Conservation (phyloP, 2,329 filamentous ascomycete species). For the Neonectria hederae region DNA sequence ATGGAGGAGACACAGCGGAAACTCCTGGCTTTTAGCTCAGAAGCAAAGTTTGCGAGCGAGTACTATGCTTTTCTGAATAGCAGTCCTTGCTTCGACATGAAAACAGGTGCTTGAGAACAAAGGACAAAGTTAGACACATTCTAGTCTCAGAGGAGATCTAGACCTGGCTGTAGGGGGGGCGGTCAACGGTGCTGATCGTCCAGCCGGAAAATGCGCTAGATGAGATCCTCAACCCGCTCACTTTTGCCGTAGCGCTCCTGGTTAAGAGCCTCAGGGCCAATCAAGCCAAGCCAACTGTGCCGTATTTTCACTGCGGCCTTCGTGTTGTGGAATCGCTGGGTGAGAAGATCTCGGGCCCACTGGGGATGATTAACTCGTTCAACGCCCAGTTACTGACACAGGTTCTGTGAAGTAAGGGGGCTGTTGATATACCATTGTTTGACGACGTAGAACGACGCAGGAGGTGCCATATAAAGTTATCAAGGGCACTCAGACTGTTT, state of each 20-base stretch:
- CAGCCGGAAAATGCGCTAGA: background rate
- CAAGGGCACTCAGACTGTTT: background rate
- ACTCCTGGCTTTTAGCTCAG: too few species aligned
- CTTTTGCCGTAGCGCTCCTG: background rate
- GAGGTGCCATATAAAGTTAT: background rate
- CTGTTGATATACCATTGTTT: background rate
- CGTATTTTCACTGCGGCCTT: background rate
- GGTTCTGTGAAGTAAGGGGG: background rate
- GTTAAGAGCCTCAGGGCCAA: background rate
- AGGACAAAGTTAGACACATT: background rate
- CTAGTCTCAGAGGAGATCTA: background rate
- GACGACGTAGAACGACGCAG: background rate
- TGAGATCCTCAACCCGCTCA: background rate
- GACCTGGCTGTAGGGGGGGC: background rate
- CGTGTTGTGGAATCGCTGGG: background rate
- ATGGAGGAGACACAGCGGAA: too few species aligned
- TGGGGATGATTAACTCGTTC: background rate
- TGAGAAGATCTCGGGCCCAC: background rate
- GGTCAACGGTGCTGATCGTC: background rate
- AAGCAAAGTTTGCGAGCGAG: too few species aligned
- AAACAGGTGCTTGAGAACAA: background rate
- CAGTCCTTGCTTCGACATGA: too few species aligned
- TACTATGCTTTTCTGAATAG: too few species aligned
- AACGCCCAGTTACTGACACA: background rate
- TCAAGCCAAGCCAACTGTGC: background rate